These are phyloP conservation scores for Fagopyrum esculentum DNA, from an alignment of 148 eudicot genomes.

Conservation along the genomic window DNA sequence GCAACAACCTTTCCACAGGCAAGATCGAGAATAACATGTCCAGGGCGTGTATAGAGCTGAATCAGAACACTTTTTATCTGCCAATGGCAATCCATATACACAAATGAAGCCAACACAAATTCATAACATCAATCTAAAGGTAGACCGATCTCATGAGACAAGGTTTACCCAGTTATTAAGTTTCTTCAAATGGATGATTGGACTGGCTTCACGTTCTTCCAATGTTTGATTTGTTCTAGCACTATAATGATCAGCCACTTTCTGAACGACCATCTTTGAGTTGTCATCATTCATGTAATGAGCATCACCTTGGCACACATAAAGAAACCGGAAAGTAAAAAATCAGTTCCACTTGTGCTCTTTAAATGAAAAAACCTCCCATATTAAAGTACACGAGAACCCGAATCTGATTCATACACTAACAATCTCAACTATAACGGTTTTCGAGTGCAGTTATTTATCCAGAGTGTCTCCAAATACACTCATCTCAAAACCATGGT, in stretches of 20 bases:
- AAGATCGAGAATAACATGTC: slow-evolving; percentile 94
- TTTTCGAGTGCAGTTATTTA: not conserved
- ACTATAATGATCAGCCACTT: slow-evolving; percentile 99
- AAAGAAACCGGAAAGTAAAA: not conserved
- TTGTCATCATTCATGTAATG: slow-evolving; percentile 60
- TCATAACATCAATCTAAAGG: not conserved
- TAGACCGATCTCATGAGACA: not conserved
- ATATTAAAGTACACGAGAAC: not conserved
- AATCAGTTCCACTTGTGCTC: not conserved
- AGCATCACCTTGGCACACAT: slow-evolving; percentile 39
- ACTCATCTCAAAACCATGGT: not conserved
- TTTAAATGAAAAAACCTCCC: not conserved
- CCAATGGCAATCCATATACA: not conserved
- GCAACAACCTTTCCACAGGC: slow-evolving; percentile 92
- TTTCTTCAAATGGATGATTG: slow-evolving; percentile 95
- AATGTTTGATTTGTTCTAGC: slow-evolving; percentile 89
- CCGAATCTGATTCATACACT: not conserved
- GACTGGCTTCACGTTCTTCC: slow-evolving; percentile 94
- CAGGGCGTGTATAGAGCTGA: slow-evolving; percentile 73
- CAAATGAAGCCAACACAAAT: slow-evolving; percentile 9
- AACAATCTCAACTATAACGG: not conserved
- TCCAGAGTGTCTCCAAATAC: not conserved
- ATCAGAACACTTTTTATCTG: slow-evolving; percentile 98
- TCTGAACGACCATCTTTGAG: slow-evolving; percentile 54
- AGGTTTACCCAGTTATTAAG: slow-evolving; percentile 86